These are phyloP conservation scores for Tylopilus rubrobrunneus DNA, from an alignment of 768 basidiomycete genomes.

Conservation along the genomic window DNA sequence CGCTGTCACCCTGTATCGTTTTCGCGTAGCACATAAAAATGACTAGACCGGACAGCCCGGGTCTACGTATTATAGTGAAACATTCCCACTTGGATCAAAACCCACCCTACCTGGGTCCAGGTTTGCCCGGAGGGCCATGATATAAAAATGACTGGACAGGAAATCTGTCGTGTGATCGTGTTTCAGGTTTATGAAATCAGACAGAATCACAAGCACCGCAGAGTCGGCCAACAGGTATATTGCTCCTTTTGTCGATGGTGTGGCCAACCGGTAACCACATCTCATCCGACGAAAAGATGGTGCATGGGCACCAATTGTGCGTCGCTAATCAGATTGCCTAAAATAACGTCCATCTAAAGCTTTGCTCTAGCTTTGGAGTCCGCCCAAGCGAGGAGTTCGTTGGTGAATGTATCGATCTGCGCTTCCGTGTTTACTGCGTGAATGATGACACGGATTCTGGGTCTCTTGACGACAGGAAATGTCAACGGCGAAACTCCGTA, in stretches of 20 bases:
- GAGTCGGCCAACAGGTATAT: too few species aligned
- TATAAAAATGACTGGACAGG: too few species aligned
- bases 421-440: conserved; percentile 17
- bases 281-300: too few species aligned
- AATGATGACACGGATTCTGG: conserved; percentile 13
- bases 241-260: too few species aligned
- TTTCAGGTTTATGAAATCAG: not conserved
- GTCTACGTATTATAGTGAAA: too few species aligned
- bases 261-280: too few species aligned
- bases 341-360: not conserved
- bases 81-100: too few species aligned
- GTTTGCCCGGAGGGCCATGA: too few species aligned
- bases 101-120: too few species aligned
- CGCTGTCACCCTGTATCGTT: not conserved
- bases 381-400: not conserved
- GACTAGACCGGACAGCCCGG: not conserved
- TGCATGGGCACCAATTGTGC: too few species aligned
- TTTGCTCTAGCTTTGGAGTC: not conserved
- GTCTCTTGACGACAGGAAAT: conserved; percentile 6
- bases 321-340: too few species aligned
- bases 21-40: not conserved
- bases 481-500: conserved; percentile 7
- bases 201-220: too few species aligned
- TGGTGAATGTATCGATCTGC: not conserved
- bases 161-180: not conserved